Conservation (phyloP, 2,329 filamentous ascomycete species). For the Aciculosporium take region DNA sequence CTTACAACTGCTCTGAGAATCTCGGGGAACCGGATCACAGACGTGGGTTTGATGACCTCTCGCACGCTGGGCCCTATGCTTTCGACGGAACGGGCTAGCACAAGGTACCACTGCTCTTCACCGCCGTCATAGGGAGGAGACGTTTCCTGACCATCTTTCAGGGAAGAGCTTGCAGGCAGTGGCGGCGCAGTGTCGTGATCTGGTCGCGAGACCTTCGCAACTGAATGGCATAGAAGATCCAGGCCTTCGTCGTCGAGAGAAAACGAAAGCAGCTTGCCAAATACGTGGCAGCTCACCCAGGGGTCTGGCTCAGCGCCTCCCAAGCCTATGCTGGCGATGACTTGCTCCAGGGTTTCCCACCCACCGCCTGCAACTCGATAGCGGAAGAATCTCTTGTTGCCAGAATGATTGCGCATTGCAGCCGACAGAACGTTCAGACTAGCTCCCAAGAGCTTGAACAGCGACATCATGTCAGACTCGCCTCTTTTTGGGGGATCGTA, state of each 20-base stretch:
- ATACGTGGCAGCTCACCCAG: constrained; percentile 57
- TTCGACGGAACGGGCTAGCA: constrained; percentile 22
- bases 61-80: constrained; percentile 27
- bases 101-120: constrained; percentile 25
- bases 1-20: constrained; percentile 48
- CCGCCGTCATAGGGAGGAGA: constrained; percentile 2
- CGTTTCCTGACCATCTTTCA: constrained; percentile 12
- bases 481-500: constrained; percentile 54
- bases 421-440: constrained; percentile 63
- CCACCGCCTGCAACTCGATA: constrained; percentile 62
- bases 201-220: constrained; percentile 23
- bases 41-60: constrained; percentile 35
- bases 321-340: constrained; percentile 52
- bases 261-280: constrained; percentile 70
- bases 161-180: neutral
- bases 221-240: constrained; percentile 49
- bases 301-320: constrained; percentile 52
- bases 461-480: constrained; percentile 45
- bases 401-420: constrained; percentile 62
- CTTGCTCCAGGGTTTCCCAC: constrained; percentile 63
- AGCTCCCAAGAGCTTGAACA: constrained; percentile 56
- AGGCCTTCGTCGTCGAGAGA: constrained; percentile 65
- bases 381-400: constrained; percentile 79
- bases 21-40: constrained; percentile 44
- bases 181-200: constrained; percentile 13